Percentiles rank a stretch among this genome's conserved stretches.
phyloP scores from a whole-genome alignment of 257 asterid genomes.

The Lycium barbarum region DNA sequence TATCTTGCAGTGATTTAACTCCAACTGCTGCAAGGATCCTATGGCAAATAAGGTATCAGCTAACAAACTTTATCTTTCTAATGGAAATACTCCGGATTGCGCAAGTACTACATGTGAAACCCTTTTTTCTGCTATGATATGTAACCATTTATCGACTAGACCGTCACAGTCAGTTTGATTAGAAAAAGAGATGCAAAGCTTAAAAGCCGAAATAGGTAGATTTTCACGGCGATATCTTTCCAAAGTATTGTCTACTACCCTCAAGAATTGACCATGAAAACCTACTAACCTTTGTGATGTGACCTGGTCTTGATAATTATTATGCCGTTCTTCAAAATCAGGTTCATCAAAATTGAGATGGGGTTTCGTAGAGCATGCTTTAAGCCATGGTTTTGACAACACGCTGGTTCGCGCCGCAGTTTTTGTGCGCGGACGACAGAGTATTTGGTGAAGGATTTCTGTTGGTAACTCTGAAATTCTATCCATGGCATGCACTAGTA shows the following conservation, averaged over 20 bases:
- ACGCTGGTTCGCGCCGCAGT: not conserved
- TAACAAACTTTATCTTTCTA: not conserved
- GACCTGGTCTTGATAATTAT: no score
- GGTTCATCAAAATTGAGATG: not conserved
- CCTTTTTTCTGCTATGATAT: not conserved
- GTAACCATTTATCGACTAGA: conserved; percentile 7
- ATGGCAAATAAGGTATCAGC: not conserved
- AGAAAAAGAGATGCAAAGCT: not conserved
- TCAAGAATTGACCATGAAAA: not conserved
- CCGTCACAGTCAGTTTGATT: not conserved
- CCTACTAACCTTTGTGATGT: no score
- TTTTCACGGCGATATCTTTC: not conserved
- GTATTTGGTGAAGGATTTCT: conserved; percentile 19
- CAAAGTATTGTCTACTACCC: not conserved
- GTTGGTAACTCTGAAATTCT: conserved; percentile 19
- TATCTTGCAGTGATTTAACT: not conserved
- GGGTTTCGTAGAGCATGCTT: not conserved
- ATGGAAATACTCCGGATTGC: not conserved
- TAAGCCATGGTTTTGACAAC: not conserved
- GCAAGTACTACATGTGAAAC: not conserved
- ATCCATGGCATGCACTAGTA: not conserved
- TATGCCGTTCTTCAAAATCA: not conserved
- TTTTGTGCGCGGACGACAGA: not conserved
- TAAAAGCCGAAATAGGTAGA: not conserved
- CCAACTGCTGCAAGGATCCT: not conserved